Evolutionary conservation across 257 asterid genomes (phyloP), one percentile per base, ranked within the genome.

Genomic region (Solanum chaucha): DNA sequence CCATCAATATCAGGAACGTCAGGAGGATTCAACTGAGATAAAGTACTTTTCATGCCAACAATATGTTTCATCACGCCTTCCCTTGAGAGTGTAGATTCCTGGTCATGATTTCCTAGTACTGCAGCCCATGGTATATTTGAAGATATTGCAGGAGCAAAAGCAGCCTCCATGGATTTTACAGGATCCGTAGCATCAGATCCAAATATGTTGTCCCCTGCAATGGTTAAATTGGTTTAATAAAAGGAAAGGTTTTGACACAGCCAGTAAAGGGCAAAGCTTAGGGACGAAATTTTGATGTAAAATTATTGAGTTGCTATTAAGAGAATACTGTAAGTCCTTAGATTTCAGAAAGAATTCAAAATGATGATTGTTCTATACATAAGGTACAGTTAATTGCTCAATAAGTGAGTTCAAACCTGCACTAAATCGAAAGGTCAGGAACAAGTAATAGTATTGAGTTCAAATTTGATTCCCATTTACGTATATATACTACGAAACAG

Each of bases 71-170:
- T 97, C 86, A 95, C 96, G 24, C 91, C 98, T 88, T 92, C 92
- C 92, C 99, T 90, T 10, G 98, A 91, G 10, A 97, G 89, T 0
- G 98, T 87, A 17, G 98, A 95, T 88, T 97, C 95, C 67, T 97
- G 99, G 87, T 97, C 99, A 83, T 97, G 99, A 87, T 97, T 97
- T 41, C 99, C 99, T 13, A 97, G 92, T 73, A 97, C 95, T 10
- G 99, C 99, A 17, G 98, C 98, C 99, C 99, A 97, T 13, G 98
- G 98, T 41, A 94, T 94, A 88, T 91, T 91, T 34, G 97, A 90
- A 2, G 92, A 67, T 36, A 95, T 83, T 8, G 99, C 99, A 9
- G 98, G 96, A 36, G 94, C 94, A 90, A 97, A 95, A 11, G 99
- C 99, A 30, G 93, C 94, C 65, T 93, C 81, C 99, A 97, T 92